A percentile compares a stretch with the other conserved stretches of the same genome.
phyloP scores from a whole-genome alignment of 306 rosid genomes.

The Parietaria judaica region DNA sequence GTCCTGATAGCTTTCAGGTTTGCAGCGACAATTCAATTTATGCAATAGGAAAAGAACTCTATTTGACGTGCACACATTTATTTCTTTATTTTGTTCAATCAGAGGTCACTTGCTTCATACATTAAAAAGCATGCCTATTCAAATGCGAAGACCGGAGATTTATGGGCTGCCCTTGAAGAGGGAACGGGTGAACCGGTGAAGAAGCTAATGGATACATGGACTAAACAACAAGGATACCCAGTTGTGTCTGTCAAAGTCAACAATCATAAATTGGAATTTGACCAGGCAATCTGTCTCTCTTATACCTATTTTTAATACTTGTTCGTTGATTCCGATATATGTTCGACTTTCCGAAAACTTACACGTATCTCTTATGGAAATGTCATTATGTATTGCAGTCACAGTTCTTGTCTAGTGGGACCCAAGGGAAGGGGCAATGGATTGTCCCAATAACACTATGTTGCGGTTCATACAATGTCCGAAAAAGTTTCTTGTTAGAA shows the following conservation, averaged over 20 bases:
- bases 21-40: conserved; percentile 15
- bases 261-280: conserved; percentile 62
- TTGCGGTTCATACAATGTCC: conserved; percentile 56
- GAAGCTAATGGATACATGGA: conserved; percentile 84
- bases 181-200: conserved; percentile 88
- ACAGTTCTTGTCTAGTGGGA: conserved; percentile 75
- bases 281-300: conserved; percentile 48
- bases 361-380: conserved; percentile 1
- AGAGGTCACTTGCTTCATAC: conserved; percentile 85
- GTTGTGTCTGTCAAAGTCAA: conserved; percentile 60
- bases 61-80: neutral
- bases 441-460: conserved; percentile 75
- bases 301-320: neutral
- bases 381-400: conserved; percentile 40
- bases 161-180: conserved; percentile 95
- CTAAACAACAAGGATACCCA: conserved; percentile 88
- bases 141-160: conserved; percentile 89
- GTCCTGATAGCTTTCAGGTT: conserved; percentile 89
- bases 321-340: neutral
- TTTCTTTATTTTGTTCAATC: conserved; percentile 16
- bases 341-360: neutral
- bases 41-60: neutral
- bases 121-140: conserved; percentile 66
- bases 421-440: conserved; percentile 75
- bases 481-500: conserved; percentile 63